These are phyloP conservation scores for Chalaropsis ovoidea DNA, from an alignment of 2,329 filamentous ascomycete genomes.

Conservation along the genomic window DNA sequence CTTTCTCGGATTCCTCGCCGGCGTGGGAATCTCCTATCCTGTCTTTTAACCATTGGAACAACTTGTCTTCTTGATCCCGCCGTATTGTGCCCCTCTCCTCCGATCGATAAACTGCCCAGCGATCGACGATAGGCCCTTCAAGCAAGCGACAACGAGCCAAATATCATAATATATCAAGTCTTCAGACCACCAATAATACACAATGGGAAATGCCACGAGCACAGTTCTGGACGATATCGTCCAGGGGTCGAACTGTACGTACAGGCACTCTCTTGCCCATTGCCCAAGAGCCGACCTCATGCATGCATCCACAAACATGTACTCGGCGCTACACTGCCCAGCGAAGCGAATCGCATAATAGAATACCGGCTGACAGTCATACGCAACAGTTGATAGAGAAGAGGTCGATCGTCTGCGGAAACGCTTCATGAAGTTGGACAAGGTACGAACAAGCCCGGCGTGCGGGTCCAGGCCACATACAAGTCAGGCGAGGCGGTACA, in stretches of 20 bases:
- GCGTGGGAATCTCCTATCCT: constrained; percentile 2
- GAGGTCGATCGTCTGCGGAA: constrained; percentile 93
- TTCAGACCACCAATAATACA: constrained; percentile 23
- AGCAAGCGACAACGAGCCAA: background rate
- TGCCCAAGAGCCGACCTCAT: constrained; percentile 15
- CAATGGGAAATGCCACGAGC: constrained; percentile 60
- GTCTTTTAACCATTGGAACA: background rate
- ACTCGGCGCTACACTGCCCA: no score
- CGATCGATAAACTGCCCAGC: background rate
- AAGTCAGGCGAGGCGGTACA: background rate
- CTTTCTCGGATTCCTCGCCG: constrained; percentile 4
- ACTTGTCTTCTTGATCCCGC: background rate
- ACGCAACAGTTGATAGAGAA: constrained; percentile 71
- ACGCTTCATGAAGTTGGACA: constrained; percentile 98
- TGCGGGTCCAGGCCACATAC: background rate
- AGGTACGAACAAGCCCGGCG: constrained; percentile 47
- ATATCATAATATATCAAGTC: background rate
- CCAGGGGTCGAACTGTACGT: constrained; percentile 83
- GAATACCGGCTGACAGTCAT: constrained; percentile 48
- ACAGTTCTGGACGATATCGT: constrained; percentile 89
- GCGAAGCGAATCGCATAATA: constrained; percentile 63
- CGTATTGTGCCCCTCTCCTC: constrained; percentile 3
- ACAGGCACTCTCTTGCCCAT: constrained; percentile 27
- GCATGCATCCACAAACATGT: no score
- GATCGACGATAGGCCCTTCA: background rate